A percentile compares a stretch with the other conserved stretches of the same genome.
Conservation (phyloP, 257 asterid species). For the Forsythia suspensa region DNA sequence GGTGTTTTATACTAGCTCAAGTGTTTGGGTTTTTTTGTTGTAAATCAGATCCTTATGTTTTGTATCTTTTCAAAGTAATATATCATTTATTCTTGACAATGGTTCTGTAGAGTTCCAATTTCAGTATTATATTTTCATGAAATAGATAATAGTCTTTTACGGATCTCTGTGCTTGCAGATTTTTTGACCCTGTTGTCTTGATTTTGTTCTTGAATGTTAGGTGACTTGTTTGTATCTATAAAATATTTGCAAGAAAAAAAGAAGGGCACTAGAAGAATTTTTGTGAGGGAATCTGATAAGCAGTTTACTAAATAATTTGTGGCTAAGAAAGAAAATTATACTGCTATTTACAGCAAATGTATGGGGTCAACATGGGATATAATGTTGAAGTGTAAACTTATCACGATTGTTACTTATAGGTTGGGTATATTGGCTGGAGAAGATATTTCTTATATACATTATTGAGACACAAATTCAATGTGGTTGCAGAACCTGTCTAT, state of each 20-base stretch:
- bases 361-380: neutral
- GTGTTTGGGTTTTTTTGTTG: neutral
- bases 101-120: neutral
- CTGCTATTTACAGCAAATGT: neutral
- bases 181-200: neutral
- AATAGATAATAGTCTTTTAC: neutral
- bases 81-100: neutral
- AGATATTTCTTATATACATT: neutral
- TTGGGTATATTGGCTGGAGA: neutral
- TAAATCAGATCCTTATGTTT: neutral
- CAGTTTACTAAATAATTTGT: neutral
- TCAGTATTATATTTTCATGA: neutral
- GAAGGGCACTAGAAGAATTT: neutral
- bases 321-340: neutral
- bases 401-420: neutral
- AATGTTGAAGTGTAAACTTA: neutral
- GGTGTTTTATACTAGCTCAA: neutral
- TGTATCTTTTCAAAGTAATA: neutral
- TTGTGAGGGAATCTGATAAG: neutral
- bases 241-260: neutral
- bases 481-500: neutral
- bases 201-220: neutral
- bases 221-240: neutral
- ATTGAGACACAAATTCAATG: neutral
- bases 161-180: neutral